Percentiles rank a stretch among this genome's conserved stretches.
phyloP scores from a whole-genome alignment of 345 rosid species.

The Trapa bicornis region DNA sequence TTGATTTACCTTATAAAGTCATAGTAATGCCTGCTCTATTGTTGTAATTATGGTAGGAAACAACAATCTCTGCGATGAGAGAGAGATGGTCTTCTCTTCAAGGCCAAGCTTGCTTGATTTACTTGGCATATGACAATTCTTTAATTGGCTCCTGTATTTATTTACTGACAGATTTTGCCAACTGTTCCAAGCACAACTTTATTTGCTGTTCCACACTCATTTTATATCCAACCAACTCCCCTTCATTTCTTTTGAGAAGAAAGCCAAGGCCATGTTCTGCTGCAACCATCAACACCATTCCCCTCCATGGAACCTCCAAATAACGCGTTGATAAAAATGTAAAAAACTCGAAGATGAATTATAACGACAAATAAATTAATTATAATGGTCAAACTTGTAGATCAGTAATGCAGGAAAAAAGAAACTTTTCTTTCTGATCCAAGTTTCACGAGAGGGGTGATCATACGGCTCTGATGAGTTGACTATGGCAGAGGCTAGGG shows the following conservation, averaged over 20 bases:
- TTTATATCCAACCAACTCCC: conserved; percentile 10
- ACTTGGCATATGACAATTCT: conserved; percentile 6
- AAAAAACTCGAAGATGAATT: too few species aligned
- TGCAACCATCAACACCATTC: background rate
- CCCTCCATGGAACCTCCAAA: conserved; percentile 1
- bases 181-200: conserved; percentile 32
- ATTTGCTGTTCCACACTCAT: conserved; percentile 43
- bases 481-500: background rate
- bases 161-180: conserved; percentile 57
- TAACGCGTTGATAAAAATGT: background rate
- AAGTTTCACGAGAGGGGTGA: background rate
- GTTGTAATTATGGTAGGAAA: too few species aligned
- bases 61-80: too few species aligned
- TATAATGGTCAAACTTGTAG: too few species aligned
- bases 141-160: conserved; percentile 10
- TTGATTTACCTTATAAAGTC: too few species aligned
- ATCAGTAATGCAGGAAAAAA: too few species aligned
- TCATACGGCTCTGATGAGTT: background rate
- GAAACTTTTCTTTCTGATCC: too few species aligned
- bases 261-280: background rate
- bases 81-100: conserved; percentile 41
- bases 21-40: too few species aligned
- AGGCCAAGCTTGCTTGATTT: conserved; percentile 42
- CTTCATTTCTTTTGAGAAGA: conserved; percentile 2
- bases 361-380: too few species aligned